Base-by-base conservation (phyloP, 495 filamentous ascomycete genomes). In the Tuber calosporum region DNA sequence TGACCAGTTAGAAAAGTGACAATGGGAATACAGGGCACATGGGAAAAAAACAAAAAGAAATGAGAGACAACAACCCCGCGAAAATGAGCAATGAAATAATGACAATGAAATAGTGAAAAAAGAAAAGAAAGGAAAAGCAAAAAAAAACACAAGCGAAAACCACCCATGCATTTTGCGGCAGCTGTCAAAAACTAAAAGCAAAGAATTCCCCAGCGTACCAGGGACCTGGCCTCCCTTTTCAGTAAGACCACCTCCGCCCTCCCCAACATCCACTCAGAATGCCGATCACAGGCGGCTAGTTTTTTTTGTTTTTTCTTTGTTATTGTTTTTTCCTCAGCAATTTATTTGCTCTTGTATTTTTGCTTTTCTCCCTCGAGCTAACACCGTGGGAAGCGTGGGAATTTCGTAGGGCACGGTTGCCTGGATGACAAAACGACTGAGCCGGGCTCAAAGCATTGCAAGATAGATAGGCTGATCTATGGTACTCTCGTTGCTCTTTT, bases 121-220 rank as follows among this genome's bases (percentile, higher is more conserved):
- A 69, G 70, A 71, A 43, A 58, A 62, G 30, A 30, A 7, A 76
- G n/a, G n/a, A n/a, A 22, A 74, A 73, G 42, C 42, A 73, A 71
- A 67, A 68, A 67, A 71, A 58, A 53, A 73, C 70, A 73, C 72
- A 68, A 70, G 70, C 67, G 76, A 73, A 77, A 71, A 77, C 43
- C 77, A 70, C 70, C 72, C 66, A 68, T 78, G 76, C 70, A 48
- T 69, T 70, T 62, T 71, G 73, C 48, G 76, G 74, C 62, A 78
- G 62, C 76, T 78, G 76, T 78, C 71, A 78, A 78, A 78, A 69
- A 67, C 53, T 72, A 77, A 77, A 74, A 68, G 58, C 71, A 78
- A 78, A 73, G 73, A 67, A 62, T 15, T 62, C 3, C 30, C 11
- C 53, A 62, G 30, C 53, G 26, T 62, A 62, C 30, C 53, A 62